phyloP scores from a whole-genome alignment of 2,329 filamentous ascomycete genomes.

The Helotiales sp. region DNA sequence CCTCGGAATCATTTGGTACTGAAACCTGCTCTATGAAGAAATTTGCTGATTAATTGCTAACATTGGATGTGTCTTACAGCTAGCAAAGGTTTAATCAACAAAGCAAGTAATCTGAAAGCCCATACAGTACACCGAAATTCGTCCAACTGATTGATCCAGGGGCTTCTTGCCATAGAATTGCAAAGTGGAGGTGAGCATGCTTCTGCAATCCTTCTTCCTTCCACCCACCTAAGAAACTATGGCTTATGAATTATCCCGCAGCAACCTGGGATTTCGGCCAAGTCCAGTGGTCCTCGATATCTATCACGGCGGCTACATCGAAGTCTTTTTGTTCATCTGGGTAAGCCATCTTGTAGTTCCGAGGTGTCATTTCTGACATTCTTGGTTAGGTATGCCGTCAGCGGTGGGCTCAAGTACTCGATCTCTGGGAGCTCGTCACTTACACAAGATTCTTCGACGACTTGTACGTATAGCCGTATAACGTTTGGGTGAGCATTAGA shows the following conservation, averaged over 20 bases:
- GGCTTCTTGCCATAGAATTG: conserved; percentile 28
- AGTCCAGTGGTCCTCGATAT: conserved; percentile 29
- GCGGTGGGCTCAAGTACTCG: conserved; percentile 13
- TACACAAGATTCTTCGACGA: conserved; percentile 19
- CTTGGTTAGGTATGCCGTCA: conserved; percentile 16
- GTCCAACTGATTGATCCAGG: conserved; percentile 19
- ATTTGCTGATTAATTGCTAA: background rate
- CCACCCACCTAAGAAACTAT: background rate
- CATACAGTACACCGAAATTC: no score
- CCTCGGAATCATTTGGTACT: conserved; percentile 27
- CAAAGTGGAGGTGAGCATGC: conserved; percentile 15
- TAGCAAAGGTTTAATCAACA: conserved; percentile 18
- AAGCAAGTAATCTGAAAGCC: conserved; percentile 5
- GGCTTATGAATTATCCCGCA: background rate
- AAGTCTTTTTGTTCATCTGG: conserved; percentile 6
- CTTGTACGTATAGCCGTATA: conserved; percentile 20
- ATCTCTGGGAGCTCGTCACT: conserved; percentile 15
- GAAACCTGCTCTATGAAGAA: background rate
- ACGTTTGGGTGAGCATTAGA: conserved; percentile 13
- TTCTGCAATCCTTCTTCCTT: background rate
- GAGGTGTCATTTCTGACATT: background rate
- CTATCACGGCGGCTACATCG: conserved; percentile 25
- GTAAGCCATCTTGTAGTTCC: background rate
- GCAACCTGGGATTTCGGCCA: conserved; percentile 34
- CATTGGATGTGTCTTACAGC: conserved; percentile 1